A percentile compares a stretch with the other conserved stretches of the same genome.
phyloP scores from a whole-genome alignment of 345 rosid genomes.

The Geranium rotundifolium region DNA sequence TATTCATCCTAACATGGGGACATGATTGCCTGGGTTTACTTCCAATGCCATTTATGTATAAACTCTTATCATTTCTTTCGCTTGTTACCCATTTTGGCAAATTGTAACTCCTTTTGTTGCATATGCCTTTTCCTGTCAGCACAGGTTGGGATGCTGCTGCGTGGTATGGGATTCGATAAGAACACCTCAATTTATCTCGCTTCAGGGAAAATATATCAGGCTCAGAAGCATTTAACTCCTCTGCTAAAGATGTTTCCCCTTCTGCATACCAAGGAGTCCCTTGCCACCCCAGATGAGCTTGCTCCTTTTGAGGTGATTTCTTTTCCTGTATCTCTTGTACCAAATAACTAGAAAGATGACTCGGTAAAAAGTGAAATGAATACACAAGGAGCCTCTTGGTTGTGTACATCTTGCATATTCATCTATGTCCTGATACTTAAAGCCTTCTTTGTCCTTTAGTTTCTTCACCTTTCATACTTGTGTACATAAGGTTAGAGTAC shows the following conservation, averaged over 20 bases:
- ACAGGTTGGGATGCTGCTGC: constrained; percentile 93
- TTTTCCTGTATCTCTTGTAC: neutral
- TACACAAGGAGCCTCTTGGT: neutral
- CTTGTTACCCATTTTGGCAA: constrained; percentile 5
- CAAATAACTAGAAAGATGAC: neutral
- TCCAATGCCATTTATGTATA: neutral
- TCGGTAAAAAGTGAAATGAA: neutral
- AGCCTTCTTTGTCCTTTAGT: neutral
- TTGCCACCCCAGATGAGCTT: constrained; percentile 78
- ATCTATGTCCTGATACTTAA: no score
- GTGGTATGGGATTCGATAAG: constrained; percentile 95
- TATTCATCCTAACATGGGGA: neutral
- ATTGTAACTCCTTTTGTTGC: constrained; percentile 12
- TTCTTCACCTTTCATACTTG: no score
- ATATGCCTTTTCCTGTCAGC: constrained; percentile 37
- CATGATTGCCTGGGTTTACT: neutral
- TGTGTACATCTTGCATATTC: no score
- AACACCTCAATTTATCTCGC: constrained; percentile 76
- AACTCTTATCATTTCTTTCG: neutral
- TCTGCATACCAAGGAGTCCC: constrained; percentile 75
- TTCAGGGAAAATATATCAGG: constrained; percentile 64
- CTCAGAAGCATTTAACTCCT: constrained; percentile 63
- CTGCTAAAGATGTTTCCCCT: constrained; percentile 74
- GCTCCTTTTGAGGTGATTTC: constrained; percentile 62
- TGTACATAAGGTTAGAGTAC: no score